phyloP scores from a whole-genome alignment of 352 stramenopile genomes.

The Phytophthora idaei region DNA sequence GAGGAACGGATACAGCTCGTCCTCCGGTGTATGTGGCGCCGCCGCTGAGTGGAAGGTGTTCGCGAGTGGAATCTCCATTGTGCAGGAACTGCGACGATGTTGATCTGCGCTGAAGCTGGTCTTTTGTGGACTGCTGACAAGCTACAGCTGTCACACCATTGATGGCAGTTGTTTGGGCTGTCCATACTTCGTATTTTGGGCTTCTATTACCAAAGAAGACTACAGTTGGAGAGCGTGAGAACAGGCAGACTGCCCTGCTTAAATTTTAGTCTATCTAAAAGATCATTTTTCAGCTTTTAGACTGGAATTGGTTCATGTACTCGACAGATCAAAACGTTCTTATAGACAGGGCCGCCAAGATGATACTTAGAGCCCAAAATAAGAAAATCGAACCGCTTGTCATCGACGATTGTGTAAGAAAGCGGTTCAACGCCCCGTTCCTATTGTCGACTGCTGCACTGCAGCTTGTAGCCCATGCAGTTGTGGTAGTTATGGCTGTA shows the following conservation, averaged over 20 bases:
- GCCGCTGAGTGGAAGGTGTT: conserved; percentile 53
- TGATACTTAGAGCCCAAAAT: neutral
- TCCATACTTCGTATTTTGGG: conserved; percentile 1
- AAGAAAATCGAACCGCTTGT: conserved; percentile 13
- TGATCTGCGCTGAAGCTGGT: conserved; percentile 19
- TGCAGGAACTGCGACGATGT: neutral
- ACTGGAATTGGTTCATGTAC: neutral
- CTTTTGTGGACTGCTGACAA: conserved; percentile 22
- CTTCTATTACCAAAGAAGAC: neutral
- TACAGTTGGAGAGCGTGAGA: conserved; percentile 5
- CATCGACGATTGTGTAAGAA: conserved; percentile 3
- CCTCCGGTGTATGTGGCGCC: conserved; percentile 32
- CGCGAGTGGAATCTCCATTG: conserved; percentile 45
- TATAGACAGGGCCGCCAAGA: neutral
- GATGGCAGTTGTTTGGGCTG: neutral
- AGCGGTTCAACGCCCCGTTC: neutral
- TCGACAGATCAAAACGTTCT: conserved; percentile 1
- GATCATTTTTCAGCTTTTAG: neutral
- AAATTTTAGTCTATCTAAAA: neutral
- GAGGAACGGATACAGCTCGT: conserved; percentile 72
- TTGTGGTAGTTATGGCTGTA: neutral
- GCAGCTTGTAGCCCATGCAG: neutral
- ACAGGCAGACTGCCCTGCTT: neutral
- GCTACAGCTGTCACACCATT: too few relatives aligned
- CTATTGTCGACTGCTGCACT: neutral